Evolutionary conservation across 306 rosid species (phyloP).

Genomic region (Ziziphus jujuba): DNA sequence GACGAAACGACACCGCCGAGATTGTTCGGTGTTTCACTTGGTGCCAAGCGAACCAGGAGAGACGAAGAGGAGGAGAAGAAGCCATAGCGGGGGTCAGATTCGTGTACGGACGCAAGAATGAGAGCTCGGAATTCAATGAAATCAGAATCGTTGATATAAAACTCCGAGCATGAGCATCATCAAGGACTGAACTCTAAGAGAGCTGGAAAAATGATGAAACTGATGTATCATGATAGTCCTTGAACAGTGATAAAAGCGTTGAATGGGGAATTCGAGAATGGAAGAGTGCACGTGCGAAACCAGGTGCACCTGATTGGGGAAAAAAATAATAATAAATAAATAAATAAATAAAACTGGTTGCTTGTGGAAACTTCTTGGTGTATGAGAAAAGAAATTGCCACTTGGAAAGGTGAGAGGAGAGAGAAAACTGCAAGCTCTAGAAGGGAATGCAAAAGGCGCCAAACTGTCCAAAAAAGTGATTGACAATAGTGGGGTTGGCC

Average conservation of each 20-base stretch:
- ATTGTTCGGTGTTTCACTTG: slow-evolving; percentile 85
- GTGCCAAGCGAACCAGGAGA: slow-evolving; percentile 60
- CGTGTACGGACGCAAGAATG: slow-evolving; percentile 34
- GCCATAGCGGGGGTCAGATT: slow-evolving; percentile 30
- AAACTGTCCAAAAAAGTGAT: too few species aligned
- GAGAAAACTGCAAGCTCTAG: too few species aligned
- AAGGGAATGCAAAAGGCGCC: too few species aligned
- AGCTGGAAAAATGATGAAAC: slow-evolving; percentile 44
- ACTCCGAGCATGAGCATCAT: background rate
- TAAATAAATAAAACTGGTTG: too few species aligned
- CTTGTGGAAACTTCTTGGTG: too few species aligned
- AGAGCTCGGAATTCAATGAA: slow-evolving; percentile 27
- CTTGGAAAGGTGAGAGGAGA: too few species aligned
- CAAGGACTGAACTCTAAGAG: slow-evolving; percentile 64
- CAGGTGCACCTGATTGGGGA: too few species aligned
- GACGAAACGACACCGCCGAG: slow-evolving; percentile 51
- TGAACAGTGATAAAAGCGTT: background rate
- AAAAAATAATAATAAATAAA: too few species aligned
- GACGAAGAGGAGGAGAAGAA: slow-evolving; percentile 38
- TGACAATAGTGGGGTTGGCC: too few species aligned
- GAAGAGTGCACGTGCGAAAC: too few species aligned
- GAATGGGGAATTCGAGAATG: too few species aligned
- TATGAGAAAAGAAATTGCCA: too few species aligned
- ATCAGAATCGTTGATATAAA: slow-evolving; percentile 61
- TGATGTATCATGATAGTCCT: slow-evolving; percentile 21